These are phyloP conservation scores for Francoa sonchifolia DNA, from an alignment of 441 rosid species.

Conservation along the genomic window DNA sequence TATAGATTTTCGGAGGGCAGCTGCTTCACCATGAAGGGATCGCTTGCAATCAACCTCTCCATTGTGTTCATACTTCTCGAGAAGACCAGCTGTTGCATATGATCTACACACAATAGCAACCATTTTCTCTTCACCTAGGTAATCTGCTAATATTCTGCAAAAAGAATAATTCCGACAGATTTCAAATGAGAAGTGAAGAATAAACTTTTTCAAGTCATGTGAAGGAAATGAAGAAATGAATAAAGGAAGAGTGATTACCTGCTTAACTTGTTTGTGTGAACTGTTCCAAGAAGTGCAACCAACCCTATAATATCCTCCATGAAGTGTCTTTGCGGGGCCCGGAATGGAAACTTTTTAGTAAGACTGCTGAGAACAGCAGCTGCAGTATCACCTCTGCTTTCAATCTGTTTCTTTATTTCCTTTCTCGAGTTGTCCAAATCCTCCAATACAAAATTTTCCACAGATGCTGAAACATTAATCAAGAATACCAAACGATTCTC, in stretches of 20 bases:
- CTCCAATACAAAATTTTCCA: conserved; percentile 13
- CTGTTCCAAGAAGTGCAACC: conserved; percentile 67
- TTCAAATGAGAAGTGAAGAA: not conserved
- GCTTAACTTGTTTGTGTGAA: conserved; percentile 31
- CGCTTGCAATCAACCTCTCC: conserved; percentile 24
- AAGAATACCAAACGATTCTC: not conserved
- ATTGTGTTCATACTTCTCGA: conserved; percentile 22
- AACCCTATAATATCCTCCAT: conserved; percentile 32
- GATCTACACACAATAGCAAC: conserved; percentile 53
- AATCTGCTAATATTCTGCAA: conserved; percentile 45
- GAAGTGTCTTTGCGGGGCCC: conserved; percentile 12
- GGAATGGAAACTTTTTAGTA: conserved; percentile 6
- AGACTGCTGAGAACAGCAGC: conserved; percentile 31
- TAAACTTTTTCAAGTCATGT: not conserved
- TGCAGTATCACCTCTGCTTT: conserved; percentile 26
- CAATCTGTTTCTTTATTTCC: conserved; percentile 29
- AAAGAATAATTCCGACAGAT: conserved; percentile 1
- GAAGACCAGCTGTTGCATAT: conserved; percentile 15
- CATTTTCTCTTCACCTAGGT: conserved; percentile 56
- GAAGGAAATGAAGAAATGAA: not conserved
- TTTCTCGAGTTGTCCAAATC: conserved; percentile 24
- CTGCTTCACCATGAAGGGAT: conserved; percentile 34
- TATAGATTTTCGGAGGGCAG: conserved; percentile 26
- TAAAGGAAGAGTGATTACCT: conserved; percentile 20
- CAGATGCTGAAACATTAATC: conserved; percentile 22